Evolutionary conservation across 225 moss, liverwort and hornwort genomes (phyloP), one percentile per base, ranked within the genome.

Genomic region (Pleurozium schreberi): DNA sequence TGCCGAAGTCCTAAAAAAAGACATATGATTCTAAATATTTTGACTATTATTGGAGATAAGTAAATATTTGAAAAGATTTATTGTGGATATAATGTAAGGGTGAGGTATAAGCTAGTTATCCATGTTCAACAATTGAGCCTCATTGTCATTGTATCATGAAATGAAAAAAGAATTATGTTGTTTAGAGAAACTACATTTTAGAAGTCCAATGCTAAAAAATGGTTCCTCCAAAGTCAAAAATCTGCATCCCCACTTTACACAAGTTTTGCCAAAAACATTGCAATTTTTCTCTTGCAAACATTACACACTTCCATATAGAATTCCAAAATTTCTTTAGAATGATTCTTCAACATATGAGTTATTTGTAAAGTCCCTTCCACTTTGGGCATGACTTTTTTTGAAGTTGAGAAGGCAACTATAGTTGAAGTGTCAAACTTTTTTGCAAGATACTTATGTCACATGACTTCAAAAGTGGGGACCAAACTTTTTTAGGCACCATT

Each of bases 1-100:
- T 47, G 18, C 18, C 50, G 50, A 49, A 75, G 12, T 34, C 5
- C 12, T 75, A 33, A 75, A 33, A 75, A 11, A n/a, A n/a, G n/a
- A 1, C 3, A 75, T 1, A 0, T 1, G 19, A 21, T 0, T 3
- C 33, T 50, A 11, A 75, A 34, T 5, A 50, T 8, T 13, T 18
- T 75, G 1, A 22, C 30, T 8, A 19, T 31, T 22, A 7, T 50
- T 18, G 0, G 1, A 0, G 12, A 75, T 50, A 34, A 33, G 8
- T 34, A 13, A 21, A 34, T 20, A 13, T 34, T 52, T 75, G 21
- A 52, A 50, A 75, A 34, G 21, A 34, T 57, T 57, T 19, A 57
- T 57, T 75, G 14, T 3, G 12, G 34, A 22, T 34, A 75, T 14
- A 8, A 20, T 34, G 22, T 52, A 52, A 34, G 2, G 13, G 3